phyloP scores from a whole-genome alignment of 768 basidiomycete genomes.

The Crucibulum laeve region DNA sequence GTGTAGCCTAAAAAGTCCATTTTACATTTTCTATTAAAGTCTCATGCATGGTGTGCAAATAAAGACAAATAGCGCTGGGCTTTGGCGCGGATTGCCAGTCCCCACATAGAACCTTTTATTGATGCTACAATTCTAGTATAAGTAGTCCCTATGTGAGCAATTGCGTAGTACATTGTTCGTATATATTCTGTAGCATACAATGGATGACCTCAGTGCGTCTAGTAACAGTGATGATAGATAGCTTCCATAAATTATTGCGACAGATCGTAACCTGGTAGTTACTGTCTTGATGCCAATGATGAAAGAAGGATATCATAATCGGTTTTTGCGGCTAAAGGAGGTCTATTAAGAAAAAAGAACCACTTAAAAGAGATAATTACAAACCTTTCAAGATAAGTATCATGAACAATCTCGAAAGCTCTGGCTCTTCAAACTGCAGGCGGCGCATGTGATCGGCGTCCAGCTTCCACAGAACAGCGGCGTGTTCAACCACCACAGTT shows the following conservation, averaged over 20 bases:
- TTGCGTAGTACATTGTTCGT: too few relatives aligned
- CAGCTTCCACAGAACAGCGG: slow-evolving; percentile 80
- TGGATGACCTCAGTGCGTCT: not conserved
- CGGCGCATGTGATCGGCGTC: slow-evolving; percentile 49
- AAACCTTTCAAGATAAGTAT: slow-evolving; percentile 72
- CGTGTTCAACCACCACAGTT: slow-evolving; percentile 73
- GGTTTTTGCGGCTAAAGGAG: slow-evolving; percentile 51
- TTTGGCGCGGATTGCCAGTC: too few relatives aligned
- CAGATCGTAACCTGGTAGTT: not conserved
- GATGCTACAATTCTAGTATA: too few relatives aligned
- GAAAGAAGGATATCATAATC: slow-evolving; percentile 62
- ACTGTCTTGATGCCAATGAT: slow-evolving; percentile 33
- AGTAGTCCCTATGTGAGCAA: too few relatives aligned
- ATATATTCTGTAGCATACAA: too few relatives aligned
- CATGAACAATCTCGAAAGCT: slow-evolving; percentile 60
- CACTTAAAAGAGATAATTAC: slow-evolving; percentile 10
- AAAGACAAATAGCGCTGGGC: too few relatives aligned
- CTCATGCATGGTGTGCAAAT: too few relatives aligned
- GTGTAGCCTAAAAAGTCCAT: too few relatives aligned
- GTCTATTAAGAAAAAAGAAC: slow-evolving; percentile 12
- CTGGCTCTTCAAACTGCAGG: slow-evolving; percentile 67
- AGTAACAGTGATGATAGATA: not conserved
- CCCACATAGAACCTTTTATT: too few relatives aligned
- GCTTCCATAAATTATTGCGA: not conserved
- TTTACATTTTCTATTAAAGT: too few relatives aligned